phyloP scores from a whole-genome alignment of 352 stramenopile genomes.

The Phytopythium sindhum region DNA sequence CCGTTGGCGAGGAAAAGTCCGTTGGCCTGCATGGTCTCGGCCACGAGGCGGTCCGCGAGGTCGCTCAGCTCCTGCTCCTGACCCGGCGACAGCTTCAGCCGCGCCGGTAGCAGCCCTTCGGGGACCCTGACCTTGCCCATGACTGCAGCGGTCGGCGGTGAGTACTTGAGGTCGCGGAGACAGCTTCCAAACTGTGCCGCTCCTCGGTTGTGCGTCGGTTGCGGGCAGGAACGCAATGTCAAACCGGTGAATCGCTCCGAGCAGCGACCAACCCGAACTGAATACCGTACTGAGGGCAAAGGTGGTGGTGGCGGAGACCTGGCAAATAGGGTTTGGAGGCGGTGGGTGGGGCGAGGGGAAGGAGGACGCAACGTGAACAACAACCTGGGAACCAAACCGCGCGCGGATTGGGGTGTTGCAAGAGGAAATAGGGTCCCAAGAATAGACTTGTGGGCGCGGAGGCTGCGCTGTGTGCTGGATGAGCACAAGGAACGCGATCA shows the following conservation, averaged over 20 bases:
- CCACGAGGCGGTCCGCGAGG: constrained; percentile 49
- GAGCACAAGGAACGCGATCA: background rate
- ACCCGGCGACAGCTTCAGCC: constrained; percentile 25
- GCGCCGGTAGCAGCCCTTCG: constrained; percentile 19
- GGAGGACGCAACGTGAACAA: too few species aligned
- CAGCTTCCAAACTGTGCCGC: background rate
- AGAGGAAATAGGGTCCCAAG: background rate
- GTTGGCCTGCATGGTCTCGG: constrained; percentile 50
- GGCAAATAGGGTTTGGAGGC: background rate
- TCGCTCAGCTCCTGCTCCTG: constrained; percentile 38
- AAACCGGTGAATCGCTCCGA: background rate
- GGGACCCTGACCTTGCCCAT: constrained; percentile 23
- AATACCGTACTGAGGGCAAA: background rate
- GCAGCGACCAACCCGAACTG: background rate
- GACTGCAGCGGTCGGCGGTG: background rate
- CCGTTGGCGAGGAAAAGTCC: constrained; percentile 42
- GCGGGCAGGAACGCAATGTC: background rate
- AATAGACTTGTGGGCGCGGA: background rate
- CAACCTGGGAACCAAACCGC: too few species aligned
- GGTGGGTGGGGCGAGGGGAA: background rate
- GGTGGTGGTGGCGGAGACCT: background rate
- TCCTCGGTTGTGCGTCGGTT: background rate
- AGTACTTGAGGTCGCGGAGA: background rate
- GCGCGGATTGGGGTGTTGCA: background rate
- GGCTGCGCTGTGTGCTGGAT: background rate